phyloP scores from a whole-genome alignment of 192 early-diverging fungal species.

The Backusella parvicylindrica region DNA sequence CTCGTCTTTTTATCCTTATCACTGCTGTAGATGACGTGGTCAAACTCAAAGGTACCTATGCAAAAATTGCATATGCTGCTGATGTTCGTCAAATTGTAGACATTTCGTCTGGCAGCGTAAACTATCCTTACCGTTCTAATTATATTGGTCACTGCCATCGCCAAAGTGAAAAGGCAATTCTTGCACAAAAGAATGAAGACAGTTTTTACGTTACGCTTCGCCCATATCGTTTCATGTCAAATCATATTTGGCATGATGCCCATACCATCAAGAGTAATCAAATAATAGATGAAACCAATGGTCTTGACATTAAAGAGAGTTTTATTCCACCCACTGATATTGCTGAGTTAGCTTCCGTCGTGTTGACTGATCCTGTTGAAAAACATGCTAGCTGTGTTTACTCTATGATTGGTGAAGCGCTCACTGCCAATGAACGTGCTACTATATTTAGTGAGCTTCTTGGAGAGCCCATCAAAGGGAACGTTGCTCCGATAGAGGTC shows the following conservation, averaged over 20 bases:
- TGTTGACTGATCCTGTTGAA: constrained; percentile 15
- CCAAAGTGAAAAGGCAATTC: background rate
- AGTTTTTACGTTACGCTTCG: constrained; percentile 21
- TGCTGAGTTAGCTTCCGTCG: background rate
- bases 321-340: constrained; percentile 14
- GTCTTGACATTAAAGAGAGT: background rate
- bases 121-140: background rate
- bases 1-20: constrained; percentile 13
- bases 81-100: constrained; percentile 26
- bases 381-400: constrained; percentile 12
- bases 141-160: background rate
- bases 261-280: background rate
- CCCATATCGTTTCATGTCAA: constrained; percentile 14
- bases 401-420: constrained; percentile 2
- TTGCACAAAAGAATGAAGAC: background rate
- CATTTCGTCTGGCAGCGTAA: constrained; percentile 1
- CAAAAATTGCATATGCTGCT: constrained; percentile 14
- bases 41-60: background rate
- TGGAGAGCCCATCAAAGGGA: constrained; percentile 1
- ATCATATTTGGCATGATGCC: background rate
- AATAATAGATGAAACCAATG: background rate
- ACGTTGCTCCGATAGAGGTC: background rate
- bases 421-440: background rate
- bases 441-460: background rate
- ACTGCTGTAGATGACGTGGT: background rate